Percentiles rank a stretch among this genome's conserved stretches.
phyloP scores from a whole-genome alignment of 306 rosid species.

The Rosa lucieae region DNA sequence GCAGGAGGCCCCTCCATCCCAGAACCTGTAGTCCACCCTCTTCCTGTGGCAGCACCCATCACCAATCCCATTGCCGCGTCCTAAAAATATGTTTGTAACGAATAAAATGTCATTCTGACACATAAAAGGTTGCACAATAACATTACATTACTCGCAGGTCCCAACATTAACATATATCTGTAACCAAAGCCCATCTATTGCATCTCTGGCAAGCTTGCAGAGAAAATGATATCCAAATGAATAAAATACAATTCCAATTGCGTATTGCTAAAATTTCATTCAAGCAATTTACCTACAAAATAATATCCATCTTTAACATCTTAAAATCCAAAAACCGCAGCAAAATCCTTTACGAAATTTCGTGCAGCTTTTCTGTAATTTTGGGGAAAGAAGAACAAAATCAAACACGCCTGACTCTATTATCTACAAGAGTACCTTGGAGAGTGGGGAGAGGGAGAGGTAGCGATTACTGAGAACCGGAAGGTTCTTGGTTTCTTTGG shows the following conservation, averaged over 20 bases:
- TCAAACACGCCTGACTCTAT: no score
- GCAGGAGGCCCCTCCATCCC: conserved; percentile 96
- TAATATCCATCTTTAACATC: neutral
- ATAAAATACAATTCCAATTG: neutral
- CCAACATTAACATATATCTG: neutral
- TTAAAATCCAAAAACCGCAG: neutral
- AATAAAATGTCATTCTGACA: neutral
- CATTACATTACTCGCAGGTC: neutral
- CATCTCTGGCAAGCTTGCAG: neutral
- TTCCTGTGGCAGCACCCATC: conserved; percentile 81
- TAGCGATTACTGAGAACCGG: conserved; percentile 57
- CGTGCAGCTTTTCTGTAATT: neutral
- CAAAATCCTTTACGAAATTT: no score
- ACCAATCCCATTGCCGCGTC: conserved; percentile 97
- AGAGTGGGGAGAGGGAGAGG: conserved; percentile 77
- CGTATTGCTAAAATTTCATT: neutral
- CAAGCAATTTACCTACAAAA: neutral
- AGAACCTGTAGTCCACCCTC: conserved; percentile 98
- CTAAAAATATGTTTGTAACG: conserved; percentile 25
- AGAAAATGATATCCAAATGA: neutral
- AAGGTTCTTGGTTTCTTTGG: conserved; percentile 44
- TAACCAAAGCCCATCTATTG: neutral
- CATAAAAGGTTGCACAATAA: neutral
- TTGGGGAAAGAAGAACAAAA: neutral
- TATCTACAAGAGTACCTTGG: conserved; percentile 44